Conservation (phyloP, 2,329 filamentous ascomycete species). For the Penicillium psychrosexuale region DNA sequence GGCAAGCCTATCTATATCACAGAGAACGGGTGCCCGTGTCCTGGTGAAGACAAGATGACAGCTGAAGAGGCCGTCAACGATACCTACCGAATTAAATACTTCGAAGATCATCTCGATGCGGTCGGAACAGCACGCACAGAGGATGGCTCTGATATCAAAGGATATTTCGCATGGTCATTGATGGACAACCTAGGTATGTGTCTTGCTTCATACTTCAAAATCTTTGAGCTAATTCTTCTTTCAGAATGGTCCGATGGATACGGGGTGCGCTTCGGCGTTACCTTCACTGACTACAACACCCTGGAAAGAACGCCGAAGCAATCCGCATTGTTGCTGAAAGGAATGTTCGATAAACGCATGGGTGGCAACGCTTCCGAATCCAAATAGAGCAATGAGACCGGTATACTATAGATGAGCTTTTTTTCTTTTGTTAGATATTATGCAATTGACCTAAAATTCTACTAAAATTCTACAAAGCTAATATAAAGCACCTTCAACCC, state of each 20-base stretch:
- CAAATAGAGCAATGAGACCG: background rate
- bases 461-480: background rate
- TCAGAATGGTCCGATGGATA: conserved; percentile 31
- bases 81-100: conserved; percentile 38
- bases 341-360: conserved; percentile 17
- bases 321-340: conserved; percentile 23
- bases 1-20: conserved; percentile 26
- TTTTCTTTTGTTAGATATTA: background rate
- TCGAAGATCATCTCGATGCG: conserved; percentile 40
- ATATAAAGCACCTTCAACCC: background rate
- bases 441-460: background rate
- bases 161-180: conserved; percentile 36
- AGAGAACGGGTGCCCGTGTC: conserved; percentile 36
- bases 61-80: conserved; percentile 39
- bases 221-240: background rate
- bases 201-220: background rate
- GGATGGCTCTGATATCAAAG: conserved; percentile 24
- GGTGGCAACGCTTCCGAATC: background rate
- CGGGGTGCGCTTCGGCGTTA: conserved; percentile 27
- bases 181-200: conserved; percentile 34
- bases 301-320: conserved; percentile 28
- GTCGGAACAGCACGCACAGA: conserved; percentile 29
- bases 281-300: conserved; percentile 28
- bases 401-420: background rate
- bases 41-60: conserved; percentile 34